Conservation (phyloP, 2,329 filamentous ascomycete genomes). For the Diaporthe citri region DNA sequence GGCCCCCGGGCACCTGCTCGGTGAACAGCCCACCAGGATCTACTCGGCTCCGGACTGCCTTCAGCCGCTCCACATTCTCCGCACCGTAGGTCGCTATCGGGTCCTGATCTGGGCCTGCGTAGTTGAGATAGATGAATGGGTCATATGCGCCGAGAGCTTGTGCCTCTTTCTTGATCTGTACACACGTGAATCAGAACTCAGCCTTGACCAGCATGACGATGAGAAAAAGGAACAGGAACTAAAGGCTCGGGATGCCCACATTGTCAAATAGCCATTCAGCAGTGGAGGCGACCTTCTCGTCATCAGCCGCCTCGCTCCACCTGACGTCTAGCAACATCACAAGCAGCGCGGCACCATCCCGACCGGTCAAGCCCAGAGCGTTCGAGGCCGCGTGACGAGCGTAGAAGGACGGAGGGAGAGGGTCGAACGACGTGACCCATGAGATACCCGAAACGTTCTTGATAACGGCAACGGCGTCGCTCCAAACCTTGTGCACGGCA, state of each 20-base stretch:
- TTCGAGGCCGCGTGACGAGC: not conserved
- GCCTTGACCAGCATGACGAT: not conserved
- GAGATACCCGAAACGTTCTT: not conserved
- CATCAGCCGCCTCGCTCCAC: conserved; percentile 16
- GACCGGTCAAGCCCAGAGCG: conserved; percentile 6
- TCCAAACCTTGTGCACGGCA: conserved; percentile 6
- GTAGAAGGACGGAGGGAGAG: conserved; percentile 31
- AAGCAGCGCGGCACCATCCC: conserved; percentile 5
- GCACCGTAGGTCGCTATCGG: conserved; percentile 35
- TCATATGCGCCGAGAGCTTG: not conserved
- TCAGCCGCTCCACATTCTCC: conserved; percentile 13
- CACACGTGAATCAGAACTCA: not conserved
- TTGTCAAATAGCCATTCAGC: not conserved
- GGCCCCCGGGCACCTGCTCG: conserved; percentile 27
- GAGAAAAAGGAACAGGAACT: not conserved
- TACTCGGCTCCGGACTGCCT: conserved; percentile 4
- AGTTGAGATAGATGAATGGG: conserved; percentile 36
- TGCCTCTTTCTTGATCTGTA: not conserved
- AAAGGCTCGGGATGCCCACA: not conserved
- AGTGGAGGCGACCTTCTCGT: not conserved
- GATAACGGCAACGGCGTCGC: not conserved
- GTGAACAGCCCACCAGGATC: conserved; percentile 33
- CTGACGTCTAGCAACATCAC: not conserved
- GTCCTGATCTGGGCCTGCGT: conserved; percentile 35
- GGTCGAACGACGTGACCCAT: conserved; percentile 26